phyloP scores from a whole-genome alignment of 768 basidiomycete genomes.

The Serendipita sp. region DNA sequence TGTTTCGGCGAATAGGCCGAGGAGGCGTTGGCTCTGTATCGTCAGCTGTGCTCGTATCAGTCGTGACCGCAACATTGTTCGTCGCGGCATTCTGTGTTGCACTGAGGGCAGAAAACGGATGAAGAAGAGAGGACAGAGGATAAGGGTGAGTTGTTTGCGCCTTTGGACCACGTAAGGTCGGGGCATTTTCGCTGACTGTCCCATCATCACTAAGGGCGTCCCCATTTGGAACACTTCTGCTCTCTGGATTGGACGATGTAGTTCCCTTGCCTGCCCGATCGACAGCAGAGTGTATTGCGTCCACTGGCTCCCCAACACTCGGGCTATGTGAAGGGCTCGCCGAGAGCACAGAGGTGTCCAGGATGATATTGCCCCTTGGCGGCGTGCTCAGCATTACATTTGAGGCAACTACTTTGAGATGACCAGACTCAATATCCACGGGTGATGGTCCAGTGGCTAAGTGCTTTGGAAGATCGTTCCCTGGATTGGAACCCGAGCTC shows the following conservation, averaged over 20 bases:
- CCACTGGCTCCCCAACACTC: neutral
- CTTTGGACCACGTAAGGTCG: neutral
- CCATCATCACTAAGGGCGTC: too few species aligned
- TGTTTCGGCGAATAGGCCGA: constrained; percentile 49
- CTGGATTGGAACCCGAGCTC: neutral
- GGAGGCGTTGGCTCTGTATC: neutral
- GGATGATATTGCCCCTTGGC: neutral
- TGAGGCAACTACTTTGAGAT: neutral
- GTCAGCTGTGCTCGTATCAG: too few species aligned
- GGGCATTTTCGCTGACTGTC: neutral
- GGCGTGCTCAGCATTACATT: too few species aligned
- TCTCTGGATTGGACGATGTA: neutral
- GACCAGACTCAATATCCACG: neutral
- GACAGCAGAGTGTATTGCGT: neutral
- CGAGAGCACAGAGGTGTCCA: neutral
- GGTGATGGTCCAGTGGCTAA: neutral
- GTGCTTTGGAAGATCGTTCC: neutral
- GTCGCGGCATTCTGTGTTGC: neutral
- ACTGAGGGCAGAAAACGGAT: neutral
- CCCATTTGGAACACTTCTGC: too few species aligned
- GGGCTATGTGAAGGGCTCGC: neutral
- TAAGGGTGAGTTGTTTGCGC: neutral
- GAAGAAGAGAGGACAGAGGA: neutral
- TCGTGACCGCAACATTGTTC: neutral
- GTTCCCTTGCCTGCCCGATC: neutral